Evolutionary conservation across 139 green algal species (phyloP).

Genomic region (Coccomyxa sp.): DNA sequence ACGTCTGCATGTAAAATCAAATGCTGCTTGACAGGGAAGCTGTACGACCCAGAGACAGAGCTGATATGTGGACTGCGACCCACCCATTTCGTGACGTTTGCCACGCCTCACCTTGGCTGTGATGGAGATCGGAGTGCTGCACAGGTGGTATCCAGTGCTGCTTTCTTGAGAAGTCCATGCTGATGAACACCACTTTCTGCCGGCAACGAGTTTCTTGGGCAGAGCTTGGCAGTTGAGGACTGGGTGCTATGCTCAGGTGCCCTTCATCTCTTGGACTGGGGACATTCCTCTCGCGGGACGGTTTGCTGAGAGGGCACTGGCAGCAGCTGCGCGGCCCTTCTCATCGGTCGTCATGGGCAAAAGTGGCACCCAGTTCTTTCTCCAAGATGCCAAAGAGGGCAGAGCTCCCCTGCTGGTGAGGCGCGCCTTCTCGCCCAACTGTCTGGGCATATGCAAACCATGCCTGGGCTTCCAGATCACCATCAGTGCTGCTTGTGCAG

Average conservation of each 20-base stretch:
- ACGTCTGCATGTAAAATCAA: too few species aligned
- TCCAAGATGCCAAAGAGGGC: conserved; percentile 23
- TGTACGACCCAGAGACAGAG: conserved; percentile 44
- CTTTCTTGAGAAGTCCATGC: background rate
- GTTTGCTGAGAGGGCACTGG: conserved; percentile 22
- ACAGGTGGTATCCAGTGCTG: conserved; percentile 36
- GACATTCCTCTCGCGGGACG: conserved; percentile 30
- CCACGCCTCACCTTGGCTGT: conserved; percentile 79
- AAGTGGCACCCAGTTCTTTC: conserved; percentile 47
- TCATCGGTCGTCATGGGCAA: conserved; percentile 5
- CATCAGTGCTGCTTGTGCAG: conserved; percentile 20
- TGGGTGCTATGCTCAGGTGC: conserved; percentile 41
- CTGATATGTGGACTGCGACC: conserved; percentile 56
- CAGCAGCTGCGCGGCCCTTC: conserved; percentile 17
- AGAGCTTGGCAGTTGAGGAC: too few species aligned
- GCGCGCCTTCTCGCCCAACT: background rate
- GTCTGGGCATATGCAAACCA: background rate
- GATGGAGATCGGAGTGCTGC: conserved; percentile 40
- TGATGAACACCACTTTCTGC: background rate
- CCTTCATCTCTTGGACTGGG: conserved; percentile 58
- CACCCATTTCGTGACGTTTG: conserved; percentile 71
- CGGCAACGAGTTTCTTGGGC: background rate
- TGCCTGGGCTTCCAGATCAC: background rate
- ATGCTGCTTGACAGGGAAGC: conserved; percentile 21
- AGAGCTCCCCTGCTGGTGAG: conserved; percentile 13